phyloP scores from a whole-genome alignment of 805 yeast species.

The Metschnikowia baotianmanensis region DNA sequence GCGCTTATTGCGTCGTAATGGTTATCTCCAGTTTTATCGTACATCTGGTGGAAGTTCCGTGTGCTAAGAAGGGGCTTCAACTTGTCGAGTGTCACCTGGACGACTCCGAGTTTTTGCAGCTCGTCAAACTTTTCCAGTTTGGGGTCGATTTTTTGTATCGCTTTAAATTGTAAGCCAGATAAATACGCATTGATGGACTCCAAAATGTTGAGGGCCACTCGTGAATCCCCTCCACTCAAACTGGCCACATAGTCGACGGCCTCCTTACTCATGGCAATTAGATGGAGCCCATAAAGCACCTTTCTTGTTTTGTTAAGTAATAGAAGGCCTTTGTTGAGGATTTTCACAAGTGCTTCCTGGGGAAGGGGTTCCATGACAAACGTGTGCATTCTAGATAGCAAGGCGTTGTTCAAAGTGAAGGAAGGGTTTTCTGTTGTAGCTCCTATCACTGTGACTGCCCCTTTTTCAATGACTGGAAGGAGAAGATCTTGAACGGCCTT shows the following conservation, averaged over 20 bases:
- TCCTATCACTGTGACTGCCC: constrained; percentile 39
- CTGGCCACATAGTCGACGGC: constrained; percentile 67
- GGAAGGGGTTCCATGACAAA: constrained; percentile 42
- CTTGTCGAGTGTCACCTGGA: constrained; percentile 38
- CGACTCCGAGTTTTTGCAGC: constrained; percentile 25
- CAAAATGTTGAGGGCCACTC: constrained; percentile 75
- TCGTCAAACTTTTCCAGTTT: constrained; percentile 12
- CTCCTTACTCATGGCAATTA: constrained; percentile 51
- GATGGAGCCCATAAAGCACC: constrained; percentile 46
- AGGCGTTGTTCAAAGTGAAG: constrained; percentile 40
- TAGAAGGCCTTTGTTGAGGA: constrained; percentile 43
- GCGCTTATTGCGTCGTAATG: constrained; percentile 97
- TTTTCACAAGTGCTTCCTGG: constrained; percentile 31
- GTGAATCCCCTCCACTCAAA: constrained; percentile 83
- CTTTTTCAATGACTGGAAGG: constrained; percentile 42
- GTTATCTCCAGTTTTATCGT: constrained; percentile 85
- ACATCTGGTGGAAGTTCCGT: constrained; percentile 51
- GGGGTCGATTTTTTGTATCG: constrained; percentile 12
- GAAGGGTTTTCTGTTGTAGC: constrained; percentile 67
- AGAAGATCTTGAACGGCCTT: constrained; percentile 43
- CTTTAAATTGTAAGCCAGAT: constrained; percentile 27
- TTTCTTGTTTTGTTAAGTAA: constrained; percentile 59
- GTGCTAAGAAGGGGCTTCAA: constrained; percentile 44
- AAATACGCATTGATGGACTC: constrained; percentile 68
- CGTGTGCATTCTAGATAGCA: constrained; percentile 44